Percentiles rank a stretch among this genome's conserved stretches.
Evolutionary conservation across 805 yeast genomes (phyloP).

Genomic region (Candida wancherniae): DNA sequence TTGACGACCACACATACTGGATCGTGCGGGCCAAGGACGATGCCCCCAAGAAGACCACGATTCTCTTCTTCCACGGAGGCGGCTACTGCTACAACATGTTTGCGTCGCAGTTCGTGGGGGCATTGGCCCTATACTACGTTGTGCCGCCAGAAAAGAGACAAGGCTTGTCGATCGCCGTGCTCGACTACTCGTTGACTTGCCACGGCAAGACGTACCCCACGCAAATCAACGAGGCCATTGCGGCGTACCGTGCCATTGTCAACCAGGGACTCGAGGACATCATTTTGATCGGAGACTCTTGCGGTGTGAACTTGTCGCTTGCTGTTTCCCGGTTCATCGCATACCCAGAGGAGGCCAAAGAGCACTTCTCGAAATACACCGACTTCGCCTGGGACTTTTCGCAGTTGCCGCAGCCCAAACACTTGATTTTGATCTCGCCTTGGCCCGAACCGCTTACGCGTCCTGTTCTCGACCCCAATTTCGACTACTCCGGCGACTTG

Average conservation of each 20-base stretch:
- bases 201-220: constrained; percentile 21
- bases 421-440: constrained; percentile 28
- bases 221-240: constrained; percentile 21
- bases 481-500: constrained; percentile 27
- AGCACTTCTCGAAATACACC: constrained; percentile 19
- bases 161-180: constrained; percentile 17
- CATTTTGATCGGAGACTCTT: constrained; percentile 13
- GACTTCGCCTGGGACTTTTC: constrained; percentile 18
- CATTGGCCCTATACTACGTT: constrained; percentile 20
- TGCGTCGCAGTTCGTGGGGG: constrained; percentile 22
- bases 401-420: constrained; percentile 25
- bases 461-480: constrained; percentile 23
- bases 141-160: constrained; percentile 14
- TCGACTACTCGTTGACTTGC: constrained; percentile 24
- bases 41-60: constrained; percentile 13
- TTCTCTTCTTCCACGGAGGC: constrained; percentile 25
- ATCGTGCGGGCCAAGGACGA: constrained; percentile 6
- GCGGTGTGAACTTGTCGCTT: constrained; percentile 13
- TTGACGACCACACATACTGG: constrained; percentile 15
- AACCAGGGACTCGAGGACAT: constrained; percentile 11
- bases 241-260: constrained; percentile 13
- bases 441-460: constrained; percentile 31
- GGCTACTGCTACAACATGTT: constrained; percentile 21
- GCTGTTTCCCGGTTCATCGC: constrained; percentile 20
- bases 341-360: constrained; percentile 27